phyloP scores from a whole-genome alignment of 495 filamentous ascomycete species.

The Tetracladium marchalianum region DNA sequence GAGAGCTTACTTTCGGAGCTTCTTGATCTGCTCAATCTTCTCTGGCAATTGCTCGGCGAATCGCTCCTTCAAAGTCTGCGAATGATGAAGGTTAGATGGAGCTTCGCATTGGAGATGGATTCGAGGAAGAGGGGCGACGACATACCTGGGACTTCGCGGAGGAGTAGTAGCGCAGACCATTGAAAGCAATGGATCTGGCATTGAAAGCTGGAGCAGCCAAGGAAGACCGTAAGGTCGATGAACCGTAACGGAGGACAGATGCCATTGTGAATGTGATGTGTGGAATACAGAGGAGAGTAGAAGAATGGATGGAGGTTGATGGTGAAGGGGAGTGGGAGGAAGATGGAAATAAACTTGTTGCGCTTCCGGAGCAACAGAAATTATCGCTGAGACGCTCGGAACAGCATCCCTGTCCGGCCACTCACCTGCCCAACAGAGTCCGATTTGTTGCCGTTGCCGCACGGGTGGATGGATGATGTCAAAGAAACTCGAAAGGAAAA shows the following conservation, averaged over 20 bases:
- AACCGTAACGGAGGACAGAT: conserved; percentile 65
- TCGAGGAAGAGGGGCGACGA: conserved; percentile 4
- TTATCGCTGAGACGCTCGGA: too few relatives aligned
- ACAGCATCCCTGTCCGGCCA: too few relatives aligned
- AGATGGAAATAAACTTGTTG: neutral
- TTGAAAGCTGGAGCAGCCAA: conserved; percentile 43
- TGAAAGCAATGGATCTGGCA: conserved; percentile 62
- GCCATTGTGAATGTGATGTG: conserved; percentile 49
- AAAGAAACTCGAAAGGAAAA: too few relatives aligned
- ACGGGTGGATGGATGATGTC: too few relatives aligned
- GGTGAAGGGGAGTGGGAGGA: conserved; percentile 20
- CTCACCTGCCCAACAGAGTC: too few relatives aligned
- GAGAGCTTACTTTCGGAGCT: conserved; percentile 68
- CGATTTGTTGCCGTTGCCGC: too few relatives aligned
- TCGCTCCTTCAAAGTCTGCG: conserved; percentile 91
- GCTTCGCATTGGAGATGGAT: neutral
- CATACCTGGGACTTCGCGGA: conserved; percentile 82
- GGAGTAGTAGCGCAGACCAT: conserved; percentile 70
- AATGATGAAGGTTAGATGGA: conserved; percentile 12
- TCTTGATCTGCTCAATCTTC: conserved; percentile 99
- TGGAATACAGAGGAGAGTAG: conserved; percentile 19
- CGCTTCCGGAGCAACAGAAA: conserved; percentile 1
- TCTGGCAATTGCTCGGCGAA: conserved; percentile 91
- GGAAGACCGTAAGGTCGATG: conserved; percentile 64
- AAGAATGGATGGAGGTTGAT: conserved; percentile 16